Base-by-base conservation (phyloP, 176 grass and related monocot species). In the Poa pratensis region DNA sequence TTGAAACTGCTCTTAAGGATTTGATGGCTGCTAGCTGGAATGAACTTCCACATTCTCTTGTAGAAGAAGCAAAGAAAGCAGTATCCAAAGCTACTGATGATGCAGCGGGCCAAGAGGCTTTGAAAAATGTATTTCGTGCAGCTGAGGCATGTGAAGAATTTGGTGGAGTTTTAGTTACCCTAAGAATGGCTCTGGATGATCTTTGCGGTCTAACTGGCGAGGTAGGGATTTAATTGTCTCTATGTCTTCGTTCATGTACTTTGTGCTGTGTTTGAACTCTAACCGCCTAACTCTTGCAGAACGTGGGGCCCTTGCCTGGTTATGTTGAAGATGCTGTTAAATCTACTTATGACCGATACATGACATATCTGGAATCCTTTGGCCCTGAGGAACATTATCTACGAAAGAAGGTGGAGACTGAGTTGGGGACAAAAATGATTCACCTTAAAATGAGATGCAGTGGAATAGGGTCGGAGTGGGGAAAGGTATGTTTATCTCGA, bases 361-460 rank as follows among this genome's bases (percentile, higher is more conserved):
- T 91, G 76, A 52, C 87, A 39, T 99, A 96, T 79, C 90, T 99
- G 40, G 85, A 96, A 89, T 96, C 96, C 15, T 99, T 96, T 82
- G 84, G 88, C 7, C 91, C 87, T 66, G 88, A 94, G 4, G 96
- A 99, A 52, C 28, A 78, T 32, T 96, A 90, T 83, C 86, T 99
- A 85, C 75, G 64, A 61, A 96, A 96, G 86, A 99, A 99, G 55
- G 89, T 99, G 51, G 96, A 99, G 88, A 90, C 86, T 84, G 96
- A 99, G 78, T 78, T 99, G 75, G 94, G 93, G 50, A 99, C 91
- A 70, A 96, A 96, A 93, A 89, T 99, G 93, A 99, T 99, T 86
- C 96, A 99, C 80, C 75, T 99, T 77, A 99, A 96, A 76, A 99
- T 99, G 96, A 89, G 93, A 85, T 99, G 96, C 90, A 90, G 84